phyloP scores from a whole-genome alignment of 352 stramenopile species.

The Ophiocytium majus region DNA sequence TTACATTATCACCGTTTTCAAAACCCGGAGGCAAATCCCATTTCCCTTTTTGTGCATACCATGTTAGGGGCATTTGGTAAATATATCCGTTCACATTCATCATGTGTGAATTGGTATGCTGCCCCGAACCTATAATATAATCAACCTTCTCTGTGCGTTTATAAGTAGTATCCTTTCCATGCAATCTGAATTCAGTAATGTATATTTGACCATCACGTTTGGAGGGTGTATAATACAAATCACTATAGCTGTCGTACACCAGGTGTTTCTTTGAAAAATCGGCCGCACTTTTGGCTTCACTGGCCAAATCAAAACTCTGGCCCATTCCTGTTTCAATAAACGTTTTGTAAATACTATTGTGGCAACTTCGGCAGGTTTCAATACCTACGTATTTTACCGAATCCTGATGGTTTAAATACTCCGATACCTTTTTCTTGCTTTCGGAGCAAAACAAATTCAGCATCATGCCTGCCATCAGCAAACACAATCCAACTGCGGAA shows the following conservation, averaged over 20 bases:
- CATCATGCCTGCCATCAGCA: too few species aligned
- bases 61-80: background rate
- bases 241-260: background rate
- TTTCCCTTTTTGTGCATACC: slow-evolving; percentile 6
- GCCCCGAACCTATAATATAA: slow-evolving; percentile 7
- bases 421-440: too few species aligned
- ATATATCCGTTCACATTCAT: background rate
- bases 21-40: slow-evolving; percentile 12
- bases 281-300: background rate
- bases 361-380: background rate
- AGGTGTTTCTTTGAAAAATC: slow-evolving; percentile 5
- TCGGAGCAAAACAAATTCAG: too few species aligned
- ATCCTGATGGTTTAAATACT: slow-evolving; percentile 5
- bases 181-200: background rate
- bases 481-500: too few species aligned
- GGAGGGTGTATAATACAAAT: background rate
- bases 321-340: slow-evolving; percentile 11
- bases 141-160: background rate
- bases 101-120: slow-evolving; percentile 12
- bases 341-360: background rate
- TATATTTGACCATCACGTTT: background rate
- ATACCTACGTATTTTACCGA: background rate
- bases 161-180: slow-evolving; percentile 9
- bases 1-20: background rate
- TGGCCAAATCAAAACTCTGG: background rate